Conservation (phyloP, 176 grass and related monocot genomes). For the Carex kokanica region DNA sequence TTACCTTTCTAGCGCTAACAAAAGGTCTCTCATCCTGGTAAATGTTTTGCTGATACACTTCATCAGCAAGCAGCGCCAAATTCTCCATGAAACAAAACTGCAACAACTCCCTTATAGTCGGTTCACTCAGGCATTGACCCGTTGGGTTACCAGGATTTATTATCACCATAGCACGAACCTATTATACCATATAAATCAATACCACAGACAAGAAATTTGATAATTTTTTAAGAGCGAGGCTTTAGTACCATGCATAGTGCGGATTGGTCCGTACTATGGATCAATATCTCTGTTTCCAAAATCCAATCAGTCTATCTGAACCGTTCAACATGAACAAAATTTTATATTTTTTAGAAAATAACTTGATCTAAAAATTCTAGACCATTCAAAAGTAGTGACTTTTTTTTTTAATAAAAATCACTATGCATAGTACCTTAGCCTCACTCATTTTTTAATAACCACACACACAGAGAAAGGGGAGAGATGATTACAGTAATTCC, state of each 20-base stretch:
- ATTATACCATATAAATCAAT: slow-evolving; percentile 9
- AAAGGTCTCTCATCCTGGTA: slow-evolving; percentile 94
- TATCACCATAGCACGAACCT: slow-evolving; percentile 98
- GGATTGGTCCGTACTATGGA: no score
- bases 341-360: no score
- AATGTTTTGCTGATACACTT: slow-evolving; percentile 99
- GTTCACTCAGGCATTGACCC: slow-evolving; percentile 92
- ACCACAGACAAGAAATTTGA: neutral
- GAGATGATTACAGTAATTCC: slow-evolving; percentile 72
- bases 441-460: no score
- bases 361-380: no score
- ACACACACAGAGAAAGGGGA: neutral
- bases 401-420: no score
- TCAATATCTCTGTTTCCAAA: no score
- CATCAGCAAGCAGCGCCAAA: slow-evolving; percentile 88
- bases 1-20: slow-evolving; percentile 89
- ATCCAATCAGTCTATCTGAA: no score
- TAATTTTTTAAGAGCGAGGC: neutral
- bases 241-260: no score
- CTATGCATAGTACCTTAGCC: no score
- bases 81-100: slow-evolving; percentile 83
- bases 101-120: slow-evolving; percentile 74
- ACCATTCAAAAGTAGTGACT: no score
- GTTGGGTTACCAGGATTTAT: slow-evolving; percentile 99
- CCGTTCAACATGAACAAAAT: no score